These are phyloP conservation scores for Sabuloglossum arenarium DNA, from an alignment of 495 filamentous ascomycete genomes.

Conservation along the genomic window DNA sequence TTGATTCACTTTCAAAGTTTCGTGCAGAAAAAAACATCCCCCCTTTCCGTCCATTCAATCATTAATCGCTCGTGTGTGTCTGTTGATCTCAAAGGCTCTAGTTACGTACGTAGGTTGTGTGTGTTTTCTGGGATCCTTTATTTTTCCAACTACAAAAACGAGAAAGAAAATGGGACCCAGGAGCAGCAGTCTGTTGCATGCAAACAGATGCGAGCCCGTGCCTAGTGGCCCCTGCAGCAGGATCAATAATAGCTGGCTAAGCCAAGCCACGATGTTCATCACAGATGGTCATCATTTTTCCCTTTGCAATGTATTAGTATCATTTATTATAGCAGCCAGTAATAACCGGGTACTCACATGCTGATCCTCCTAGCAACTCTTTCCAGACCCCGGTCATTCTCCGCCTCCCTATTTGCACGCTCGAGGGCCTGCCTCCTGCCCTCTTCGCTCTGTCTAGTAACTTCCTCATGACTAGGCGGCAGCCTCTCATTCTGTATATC, in stretches of 20 bases:
- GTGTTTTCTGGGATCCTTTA: neutral
- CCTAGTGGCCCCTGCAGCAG: neutral
- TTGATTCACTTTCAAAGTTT: no score
- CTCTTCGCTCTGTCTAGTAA: slow-evolving; percentile 55
- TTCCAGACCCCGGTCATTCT: slow-evolving; percentile 72
- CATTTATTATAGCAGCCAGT: neutral
- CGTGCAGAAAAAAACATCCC: no score
- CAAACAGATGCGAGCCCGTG: neutral
- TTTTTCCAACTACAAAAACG: neutral
- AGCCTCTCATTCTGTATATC: slow-evolving; percentile 91
- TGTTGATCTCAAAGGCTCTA: neutral
- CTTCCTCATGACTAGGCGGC: slow-evolving; percentile 83
- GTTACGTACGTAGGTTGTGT: neutral
- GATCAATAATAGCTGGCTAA: neutral
- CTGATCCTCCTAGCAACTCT: slow-evolving; percentile 75
- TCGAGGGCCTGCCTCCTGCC: slow-evolving; percentile 65
- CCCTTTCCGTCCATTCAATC: no score
- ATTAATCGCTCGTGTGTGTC: no score
- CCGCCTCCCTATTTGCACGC: slow-evolving; percentile 64
- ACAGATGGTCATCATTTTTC: neutral
- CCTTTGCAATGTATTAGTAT: neutral
- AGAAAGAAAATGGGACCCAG: neutral
- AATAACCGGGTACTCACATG: slow-evolving; percentile 45
- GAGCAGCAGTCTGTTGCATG: neutral
- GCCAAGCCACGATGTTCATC: neutral